Base-by-base conservation (phyloP, 176 grass and related monocot species). In the Hordeum marinum region DNA sequence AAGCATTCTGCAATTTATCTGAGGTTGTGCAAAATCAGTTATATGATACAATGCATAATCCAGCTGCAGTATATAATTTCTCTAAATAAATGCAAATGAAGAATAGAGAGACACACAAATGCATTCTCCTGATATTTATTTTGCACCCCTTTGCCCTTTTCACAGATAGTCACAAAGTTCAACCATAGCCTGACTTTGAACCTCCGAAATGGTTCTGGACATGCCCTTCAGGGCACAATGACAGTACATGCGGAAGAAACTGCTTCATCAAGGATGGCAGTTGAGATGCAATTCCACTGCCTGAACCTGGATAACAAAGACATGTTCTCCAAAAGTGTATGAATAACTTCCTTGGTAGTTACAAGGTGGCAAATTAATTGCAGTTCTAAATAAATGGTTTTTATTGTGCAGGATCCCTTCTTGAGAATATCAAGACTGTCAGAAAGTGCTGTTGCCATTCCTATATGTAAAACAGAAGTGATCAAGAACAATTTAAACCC, bases 291-390 rank as follows among this genome's bases (percentile, higher is more conserved):
- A 87, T 76, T 96, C 0, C 91, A 60, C 27, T 96, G 93, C 57
- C 39, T 83, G 12, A 86, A 86, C 65, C 82, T 99, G 82, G 90
- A 96, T 67, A 99, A 96, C 65, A 99, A 89, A 65, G 96, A 99
- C 86, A 37, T 85, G 42, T 89, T 99, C 68, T 99, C 96, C 21
- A 94, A 92, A 96, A 99, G 96, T 80, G 93, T 99, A 99, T 41
- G 88, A 8, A 90, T 75, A n/a, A 63, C 43, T 62, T 79, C 32
- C 40, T 91, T 76, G 5, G 15, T 63, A 21, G 61, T 63, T 71
- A 24, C 64, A 57, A 45, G 26, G 45, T 63, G 63, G 26, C 48
- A 72, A 41, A 41, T 41, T 61, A 78, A 15, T 61, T 68, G 9
- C 60, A 82, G 23, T 29, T 68, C 45, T 71, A 59, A 43, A 64